Evolutionary conservation across 2,329 filamentous ascomycete species (phyloP).

Genomic region (Xylaria sp.): DNA sequence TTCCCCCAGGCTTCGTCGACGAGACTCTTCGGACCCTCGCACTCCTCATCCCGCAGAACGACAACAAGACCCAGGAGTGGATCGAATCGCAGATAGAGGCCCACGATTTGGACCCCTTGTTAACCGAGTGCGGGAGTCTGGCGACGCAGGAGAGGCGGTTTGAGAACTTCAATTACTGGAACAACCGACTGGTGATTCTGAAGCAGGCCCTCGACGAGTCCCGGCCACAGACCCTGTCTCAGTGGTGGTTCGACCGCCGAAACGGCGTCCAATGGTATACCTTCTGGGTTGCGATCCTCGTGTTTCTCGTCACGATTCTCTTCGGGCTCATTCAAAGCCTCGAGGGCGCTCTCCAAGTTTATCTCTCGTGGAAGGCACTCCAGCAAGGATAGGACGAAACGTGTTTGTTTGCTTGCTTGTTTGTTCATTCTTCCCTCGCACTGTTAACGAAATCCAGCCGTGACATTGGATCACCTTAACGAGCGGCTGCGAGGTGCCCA

Average conservation of each 20-base stretch:
- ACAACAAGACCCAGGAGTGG: constrained; percentile 33
- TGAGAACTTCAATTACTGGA: constrained; percentile 53
- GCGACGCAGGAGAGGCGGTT: constrained; percentile 49
- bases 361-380: constrained; percentile 36
- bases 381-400: background rate
- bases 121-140: constrained; percentile 44
- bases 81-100: constrained; percentile 11
- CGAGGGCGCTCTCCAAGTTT: constrained; percentile 55
- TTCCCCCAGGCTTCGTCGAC: constrained; percentile 47
- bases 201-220: constrained; percentile 56
- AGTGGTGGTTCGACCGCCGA: constrained; percentile 57
- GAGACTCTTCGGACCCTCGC: constrained; percentile 52
- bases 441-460: background rate
- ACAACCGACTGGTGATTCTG: constrained; percentile 55
- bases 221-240: constrained; percentile 48
- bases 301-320: constrained; percentile 51
- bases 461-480: constrained; percentile 5
- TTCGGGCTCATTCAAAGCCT: constrained; percentile 56
- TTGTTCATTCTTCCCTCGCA: background rate
- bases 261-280: constrained; percentile 58
- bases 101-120: constrained; percentile 15
- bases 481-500: constrained; percentile 1
- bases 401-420: background rate
- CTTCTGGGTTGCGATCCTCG: constrained; percentile 57
- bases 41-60: constrained; percentile 50